Conservation (phyloP, 345 rosid species). For the Citrus hindsii region DNA sequence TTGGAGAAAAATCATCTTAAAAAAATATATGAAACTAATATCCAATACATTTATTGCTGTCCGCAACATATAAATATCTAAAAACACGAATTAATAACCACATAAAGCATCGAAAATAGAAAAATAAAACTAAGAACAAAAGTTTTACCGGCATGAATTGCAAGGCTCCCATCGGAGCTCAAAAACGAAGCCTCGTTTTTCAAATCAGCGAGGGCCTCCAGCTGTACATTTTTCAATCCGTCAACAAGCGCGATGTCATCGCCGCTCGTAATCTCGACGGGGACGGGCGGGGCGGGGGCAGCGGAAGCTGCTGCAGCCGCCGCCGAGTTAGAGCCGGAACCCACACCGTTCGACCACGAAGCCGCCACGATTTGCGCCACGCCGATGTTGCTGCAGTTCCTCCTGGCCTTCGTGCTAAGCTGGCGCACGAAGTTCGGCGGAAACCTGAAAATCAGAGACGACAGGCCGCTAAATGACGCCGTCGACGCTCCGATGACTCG, state of each 20-base stretch:
- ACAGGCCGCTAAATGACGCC: conserved; percentile 40
- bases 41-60: neutral
- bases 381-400: conserved; percentile 99
- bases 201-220: conserved; percentile 32
- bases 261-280: conserved; percentile 31
- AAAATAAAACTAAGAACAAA: neutral
- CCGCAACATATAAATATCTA: neutral
- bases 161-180: conserved; percentile 81
- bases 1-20: too few species aligned
- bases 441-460: conserved; percentile 73
- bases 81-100: neutral
- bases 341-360: conserved; percentile 73
- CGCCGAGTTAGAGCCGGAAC: conserved; percentile 43
- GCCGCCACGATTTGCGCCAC: conserved; percentile 99
- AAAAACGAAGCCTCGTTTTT: conserved; percentile 49
- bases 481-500: conserved; percentile 26
- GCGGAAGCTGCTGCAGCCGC: conserved; percentile 53
- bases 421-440: conserved; percentile 98
- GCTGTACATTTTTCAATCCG: conserved; percentile 52
- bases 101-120: neutral
- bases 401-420: conserved; percentile 89
- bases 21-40: neutral
- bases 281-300: conserved; percentile 37
- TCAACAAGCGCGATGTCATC: conserved; percentile 39
- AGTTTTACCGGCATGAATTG: conserved; percentile 86